Evolutionary conservation across 805 yeast genomes (phyloP), one percentile per base, ranked within the genome.

Genomic region (Maudiozyma pseudohumilis): DNA sequence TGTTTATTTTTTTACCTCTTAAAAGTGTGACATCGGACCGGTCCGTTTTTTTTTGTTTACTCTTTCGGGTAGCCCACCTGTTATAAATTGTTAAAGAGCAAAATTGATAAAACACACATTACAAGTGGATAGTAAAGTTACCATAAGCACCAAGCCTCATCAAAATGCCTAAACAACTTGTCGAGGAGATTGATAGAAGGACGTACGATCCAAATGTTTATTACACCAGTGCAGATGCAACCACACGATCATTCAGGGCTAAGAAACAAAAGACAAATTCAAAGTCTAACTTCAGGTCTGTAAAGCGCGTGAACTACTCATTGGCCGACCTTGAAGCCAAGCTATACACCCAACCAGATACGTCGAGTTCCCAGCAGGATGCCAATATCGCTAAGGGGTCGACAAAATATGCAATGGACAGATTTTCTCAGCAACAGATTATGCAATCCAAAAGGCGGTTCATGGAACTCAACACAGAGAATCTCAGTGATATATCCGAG

Each of bases 391-490:
- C 40, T 26, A 41, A 43, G 12, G 29, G 35, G 6, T 40, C 47
- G 5, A 42, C 49, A 4, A 43, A 44, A 17, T 39, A 28, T 12
- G 35, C 41, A 6, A 35, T 44, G 17, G 56, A 55, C 19, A 50
- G 49, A 32, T 53, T 46, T 40, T 44, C 57, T 1, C 55, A 49
- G 35, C 51, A 50, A 28, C 53, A 57, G 32, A 44, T 59, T 7
- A 42, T 57, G 11, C 55, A 53, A 35, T 59, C 63, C 5, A 48
- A 52, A 30, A 52, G 50, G 40, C 42, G 61, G 16, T 53, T 49
- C 29, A 49, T 59, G 58, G 62, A 59, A 38, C 41, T 59, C 10
- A 56, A 59, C 35, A 52, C 58, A 10, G 63, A 59, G 29, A 59
- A 59, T 38, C 23, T 37, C 2, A 39, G 31, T 6, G 61, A 56